Base-by-base conservation (phyloP, 805 yeast species). In the Pichia gijzeniarum region DNA sequence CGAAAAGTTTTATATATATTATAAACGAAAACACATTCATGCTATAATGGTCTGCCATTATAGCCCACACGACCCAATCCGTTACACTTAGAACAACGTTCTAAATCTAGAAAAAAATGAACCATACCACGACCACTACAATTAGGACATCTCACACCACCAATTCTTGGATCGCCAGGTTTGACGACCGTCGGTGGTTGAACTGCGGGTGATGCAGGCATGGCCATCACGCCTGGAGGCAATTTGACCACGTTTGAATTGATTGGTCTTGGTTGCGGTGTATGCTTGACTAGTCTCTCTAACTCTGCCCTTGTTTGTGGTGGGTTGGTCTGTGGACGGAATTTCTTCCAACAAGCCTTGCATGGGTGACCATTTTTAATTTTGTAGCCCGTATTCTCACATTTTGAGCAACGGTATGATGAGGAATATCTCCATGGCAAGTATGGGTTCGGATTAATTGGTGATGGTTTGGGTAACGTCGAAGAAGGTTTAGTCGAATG, bases 131-230 rank as follows among this genome's bases (percentile, higher is more conserved):
- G 49, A 1, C 93, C 93, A 45, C 82, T 57, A 55, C 95, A 87
- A 41, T 77, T 67, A 0, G 86, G 87, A 64, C 95, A 87, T 3
- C 81, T 52, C 0, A 70, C 60, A 1, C 95, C 95, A 1, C 95
- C 95, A 50, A 76, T 59, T 28, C 80, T 55, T 1, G 93, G 91
- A 55, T 86, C 95, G 2, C 95, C 95, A 0, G 95, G 93, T 18
- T 56, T 59, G 1, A 85, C 82, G 14, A 75, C 63, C 17, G 72
- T 41, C 1, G 78, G 71, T 19, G 39, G 7, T 32, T 34, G 33
- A 21, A 16, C 25, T 3, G 38, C 48, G 36, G 42, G 48, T 19
- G 35, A 5, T 45, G 28, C 17, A 3, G 55, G 19, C 22, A 48
- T 16, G 32, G 42, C 36, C 40, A 47, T 35, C 2, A 41, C 41